A percentile compares a stretch with the other conserved stretches of the same genome.
These are phyloP conservation scores for Paspalum notatum DNA, from an alignment of 176 grass and related monocot species.

Conservation along the genomic window DNA sequence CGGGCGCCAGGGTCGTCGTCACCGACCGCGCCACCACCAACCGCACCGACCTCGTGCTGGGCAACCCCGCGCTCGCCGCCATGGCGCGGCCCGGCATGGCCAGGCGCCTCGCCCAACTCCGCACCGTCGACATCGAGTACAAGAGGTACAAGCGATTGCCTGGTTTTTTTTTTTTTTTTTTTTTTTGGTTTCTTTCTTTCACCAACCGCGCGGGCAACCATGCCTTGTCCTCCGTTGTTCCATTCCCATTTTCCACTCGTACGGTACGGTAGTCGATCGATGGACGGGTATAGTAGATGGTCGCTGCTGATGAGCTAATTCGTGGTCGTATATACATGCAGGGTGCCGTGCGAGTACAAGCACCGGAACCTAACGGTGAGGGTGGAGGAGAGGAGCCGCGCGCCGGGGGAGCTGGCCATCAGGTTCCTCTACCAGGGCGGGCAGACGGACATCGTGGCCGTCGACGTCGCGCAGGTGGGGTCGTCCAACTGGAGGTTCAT, in stretches of 20 bases:
- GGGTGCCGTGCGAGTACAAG: constrained; percentile 78
- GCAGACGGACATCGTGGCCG: constrained; percentile 92
- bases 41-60: constrained; percentile 66
- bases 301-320: no score
- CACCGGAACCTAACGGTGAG: constrained; percentile 68
- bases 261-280: no score
- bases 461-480: constrained; percentile 85
- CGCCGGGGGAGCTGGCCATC: constrained; percentile 59
- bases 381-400: constrained; percentile 62
- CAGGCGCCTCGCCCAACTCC: constrained; percentile 36
- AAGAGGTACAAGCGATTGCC: constrained; percentile 59
- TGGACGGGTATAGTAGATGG: no score
- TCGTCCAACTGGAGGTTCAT: constrained; percentile 77
- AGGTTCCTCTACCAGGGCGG: constrained; percentile 91
- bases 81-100: constrained; percentile 74
- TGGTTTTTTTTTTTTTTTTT: no score
- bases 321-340: constrained; percentile 31
- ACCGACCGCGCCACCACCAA: constrained; percentile 72
- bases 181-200: constrained; percentile 21
- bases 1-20: constrained; percentile 67
- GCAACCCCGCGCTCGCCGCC: constrained; percentile 58
- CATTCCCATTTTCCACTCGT: no score
- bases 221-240: no score
- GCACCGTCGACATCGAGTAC: constrained; percentile 70
- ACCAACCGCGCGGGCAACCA: constrained; percentile 30